phyloP scores from a whole-genome alignment of 2,329 filamentous ascomycete genomes.

The Trichophyton schoenleinii region DNA sequence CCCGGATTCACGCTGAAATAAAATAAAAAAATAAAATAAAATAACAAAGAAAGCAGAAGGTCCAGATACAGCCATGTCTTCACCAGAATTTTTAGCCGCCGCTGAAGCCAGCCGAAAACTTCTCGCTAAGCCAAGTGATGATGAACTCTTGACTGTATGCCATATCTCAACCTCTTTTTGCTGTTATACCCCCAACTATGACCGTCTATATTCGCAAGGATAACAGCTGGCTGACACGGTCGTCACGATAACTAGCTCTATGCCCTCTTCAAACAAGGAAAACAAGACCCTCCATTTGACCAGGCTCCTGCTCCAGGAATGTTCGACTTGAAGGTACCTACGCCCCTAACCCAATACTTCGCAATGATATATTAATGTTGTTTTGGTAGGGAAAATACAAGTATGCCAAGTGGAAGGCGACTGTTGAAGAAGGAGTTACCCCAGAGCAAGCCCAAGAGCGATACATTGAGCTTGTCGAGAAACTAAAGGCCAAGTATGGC shows the following conservation, averaged over 20 bases:
- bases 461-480: constrained; percentile 62
- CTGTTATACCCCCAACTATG: background rate
- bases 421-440: constrained; percentile 51
- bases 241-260: constrained; percentile 21
- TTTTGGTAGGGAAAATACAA: constrained; percentile 61
- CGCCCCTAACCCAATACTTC: background rate
- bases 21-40: no score
- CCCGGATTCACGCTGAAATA: background rate
- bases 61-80: background rate
- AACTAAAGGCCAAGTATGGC: constrained; percentile 57
- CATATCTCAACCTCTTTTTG: background rate
- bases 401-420: constrained; percentile 61
- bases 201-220: no score
- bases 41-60: background rate
- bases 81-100: constrained; percentile 21
- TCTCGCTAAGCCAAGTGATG: constrained; percentile 24
- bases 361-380: background rate
- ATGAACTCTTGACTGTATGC: constrained; percentile 25
- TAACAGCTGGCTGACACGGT: background rate
- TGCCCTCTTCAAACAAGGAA: constrained; percentile 29
- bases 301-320: constrained; percentile 23
- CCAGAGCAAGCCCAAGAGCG: constrained; percentile 57
- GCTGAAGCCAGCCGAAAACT: constrained; percentile 24
- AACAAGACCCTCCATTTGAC: constrained; percentile 20
- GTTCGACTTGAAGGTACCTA: constrained; percentile 29